A percentile compares a stretch with the other conserved stretches of the same genome.
Conservation (phyloP, 495 filamentous ascomycete genomes). For the Aspergillus conjunctus region DNA sequence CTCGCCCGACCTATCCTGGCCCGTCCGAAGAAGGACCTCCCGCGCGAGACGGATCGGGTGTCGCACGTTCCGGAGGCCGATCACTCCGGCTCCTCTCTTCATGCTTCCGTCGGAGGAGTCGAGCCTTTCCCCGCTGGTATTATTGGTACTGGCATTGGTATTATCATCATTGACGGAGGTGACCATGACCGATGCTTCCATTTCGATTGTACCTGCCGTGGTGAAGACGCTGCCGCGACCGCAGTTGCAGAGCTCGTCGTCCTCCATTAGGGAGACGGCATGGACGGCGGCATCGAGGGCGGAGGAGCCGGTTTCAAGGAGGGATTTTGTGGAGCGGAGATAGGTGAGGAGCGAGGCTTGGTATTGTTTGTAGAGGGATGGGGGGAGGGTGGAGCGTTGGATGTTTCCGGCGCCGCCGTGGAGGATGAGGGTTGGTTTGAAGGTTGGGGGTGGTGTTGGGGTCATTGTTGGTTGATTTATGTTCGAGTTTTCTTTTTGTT, state of each 20-base stretch:
- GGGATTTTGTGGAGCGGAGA: conserved; percentile 47
- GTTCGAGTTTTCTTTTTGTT: background rate
- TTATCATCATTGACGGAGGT: conserved; percentile 36
- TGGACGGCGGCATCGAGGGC: conserved; percentile 74
- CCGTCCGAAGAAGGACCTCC: conserved; percentile 67
- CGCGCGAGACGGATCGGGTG: conserved; percentile 78
- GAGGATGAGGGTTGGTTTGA: conserved; percentile 73
- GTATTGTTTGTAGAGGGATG: conserved; percentile 60
- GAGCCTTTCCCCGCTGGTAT: background rate
- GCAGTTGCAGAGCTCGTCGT: conserved; percentile 83
- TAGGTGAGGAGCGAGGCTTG: conserved; percentile 65
- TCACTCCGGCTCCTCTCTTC: conserved; percentile 78
- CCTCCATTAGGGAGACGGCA: conserved; percentile 76
- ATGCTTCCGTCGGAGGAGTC: conserved; percentile 27
- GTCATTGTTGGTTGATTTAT: conserved; percentile 12
- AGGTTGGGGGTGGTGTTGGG: conserved; percentile 20
- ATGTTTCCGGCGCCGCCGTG: conserved; percentile 90
- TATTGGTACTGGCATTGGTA: background rate
- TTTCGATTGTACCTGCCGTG: conserved; percentile 75
- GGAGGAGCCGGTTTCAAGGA: conserved; percentile 47
- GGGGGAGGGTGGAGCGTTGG: conserved; percentile 65
- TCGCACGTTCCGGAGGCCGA: conserved; percentile 68
- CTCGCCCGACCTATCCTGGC: conserved; percentile 18
- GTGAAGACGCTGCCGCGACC: conserved; percentile 88
- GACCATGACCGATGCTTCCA: conserved; percentile 92